Conservation (phyloP, 23 red algal species). For the Gracilaria domingensis region DNA sequence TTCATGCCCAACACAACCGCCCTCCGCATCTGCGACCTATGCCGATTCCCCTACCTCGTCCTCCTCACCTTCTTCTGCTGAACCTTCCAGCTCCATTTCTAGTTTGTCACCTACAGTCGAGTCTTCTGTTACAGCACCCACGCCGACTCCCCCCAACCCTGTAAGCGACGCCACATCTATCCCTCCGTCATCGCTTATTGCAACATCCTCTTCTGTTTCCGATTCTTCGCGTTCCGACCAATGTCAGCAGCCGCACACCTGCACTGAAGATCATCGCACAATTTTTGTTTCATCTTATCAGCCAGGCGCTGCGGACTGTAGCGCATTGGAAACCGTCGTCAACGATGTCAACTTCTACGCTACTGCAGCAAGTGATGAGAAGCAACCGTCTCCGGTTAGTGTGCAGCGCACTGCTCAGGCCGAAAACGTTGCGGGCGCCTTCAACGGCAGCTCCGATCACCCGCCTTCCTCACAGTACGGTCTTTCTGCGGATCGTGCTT, state of each 20-base stretch:
- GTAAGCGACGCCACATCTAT: background rate
- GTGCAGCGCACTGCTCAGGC: constrained; percentile 15
- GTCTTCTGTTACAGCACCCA: background rate
- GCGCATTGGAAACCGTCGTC: constrained; percentile 3
- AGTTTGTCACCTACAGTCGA: constrained; percentile 5
- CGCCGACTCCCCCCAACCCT: background rate
- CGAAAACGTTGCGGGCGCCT: background rate
- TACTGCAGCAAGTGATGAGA: background rate
- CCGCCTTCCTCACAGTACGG: background rate
- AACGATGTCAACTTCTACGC: constrained; percentile 2
- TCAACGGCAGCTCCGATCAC: background rate
- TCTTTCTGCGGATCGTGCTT: background rate
- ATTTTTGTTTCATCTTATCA: constrained; percentile 24
- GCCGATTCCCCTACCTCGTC: background rate
- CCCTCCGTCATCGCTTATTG: background rate
- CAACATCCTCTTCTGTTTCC: constrained; percentile 1
- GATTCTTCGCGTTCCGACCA: background rate
- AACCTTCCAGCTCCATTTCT: background rate
- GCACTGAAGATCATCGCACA: background rate
- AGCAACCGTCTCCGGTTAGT: background rate
- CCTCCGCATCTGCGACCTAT: background rate
- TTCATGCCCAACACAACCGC: background rate
- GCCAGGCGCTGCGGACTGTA: background rate
- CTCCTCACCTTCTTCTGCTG: background rate
- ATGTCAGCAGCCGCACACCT: constrained; percentile 5